phyloP scores from a whole-genome alignment of 78 protist genomes.

The Dictyostelium firmibasis region DNA sequence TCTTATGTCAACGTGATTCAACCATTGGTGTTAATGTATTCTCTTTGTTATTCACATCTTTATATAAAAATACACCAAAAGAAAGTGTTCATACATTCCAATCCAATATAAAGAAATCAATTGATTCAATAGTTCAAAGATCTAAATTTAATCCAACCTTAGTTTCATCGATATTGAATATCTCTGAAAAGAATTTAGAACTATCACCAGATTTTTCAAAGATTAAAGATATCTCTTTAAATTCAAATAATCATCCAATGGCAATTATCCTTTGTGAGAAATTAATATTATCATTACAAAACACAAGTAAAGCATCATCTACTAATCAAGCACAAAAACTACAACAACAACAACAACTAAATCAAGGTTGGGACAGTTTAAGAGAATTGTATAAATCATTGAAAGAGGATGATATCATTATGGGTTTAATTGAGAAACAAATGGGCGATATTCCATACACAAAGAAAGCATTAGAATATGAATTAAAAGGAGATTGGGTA shows the following conservation, averaged over 20 bases:
- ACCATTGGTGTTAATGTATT: slow-evolving; percentile 58
- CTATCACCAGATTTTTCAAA: slow-evolving; percentile 30
- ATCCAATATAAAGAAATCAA: slow-evolving; percentile 2
- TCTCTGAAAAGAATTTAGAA: slow-evolving; percentile 60
- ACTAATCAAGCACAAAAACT: neutral
- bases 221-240: neutral
- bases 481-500: slow-evolving; percentile 69
- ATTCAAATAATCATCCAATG: slow-evolving; percentile 71
- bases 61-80: slow-evolving; percentile 28
- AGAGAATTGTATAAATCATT: slow-evolving; percentile 61
- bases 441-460: slow-evolving; percentile 1
- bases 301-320: neutral
- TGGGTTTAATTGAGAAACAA: slow-evolving; percentile 54
- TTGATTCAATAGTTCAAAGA: neutral
- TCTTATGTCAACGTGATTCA: slow-evolving; percentile 58
- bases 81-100: neutral
- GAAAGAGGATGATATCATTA: slow-evolving; percentile 74
- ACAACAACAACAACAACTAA: neutral
- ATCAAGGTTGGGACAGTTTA: slow-evolving; percentile 70
- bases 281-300: neutral
- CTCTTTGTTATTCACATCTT: slow-evolving; percentile 18
- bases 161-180: slow-evolving; percentile 2
- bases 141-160: slow-evolving; percentile 10
- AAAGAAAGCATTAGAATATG: slow-evolving; percentile 35
- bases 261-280: slow-evolving; percentile 52